phyloP scores from a whole-genome alignment of 2,329 filamentous ascomycete genomes.

The Geosmithia flava region DNA sequence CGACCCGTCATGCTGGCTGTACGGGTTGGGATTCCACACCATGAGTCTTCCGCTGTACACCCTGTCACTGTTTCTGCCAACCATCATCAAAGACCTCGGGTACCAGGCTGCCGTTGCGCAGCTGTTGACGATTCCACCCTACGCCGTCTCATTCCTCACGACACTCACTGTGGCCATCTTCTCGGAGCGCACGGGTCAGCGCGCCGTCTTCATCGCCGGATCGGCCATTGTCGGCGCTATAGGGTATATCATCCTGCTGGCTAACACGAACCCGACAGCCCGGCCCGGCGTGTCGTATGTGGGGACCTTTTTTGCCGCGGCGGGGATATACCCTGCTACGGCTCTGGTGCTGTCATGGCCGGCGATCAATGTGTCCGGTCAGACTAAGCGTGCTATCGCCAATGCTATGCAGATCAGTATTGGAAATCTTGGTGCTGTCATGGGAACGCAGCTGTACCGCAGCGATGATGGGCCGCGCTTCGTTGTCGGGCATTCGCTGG shows the following conservation, averaged over 20 bases:
- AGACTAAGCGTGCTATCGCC: constrained; percentile 56
- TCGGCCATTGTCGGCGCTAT: constrained; percentile 43
- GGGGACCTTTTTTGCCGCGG: constrained; percentile 51
- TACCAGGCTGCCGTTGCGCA: constrained; percentile 35
- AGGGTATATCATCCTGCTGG: constrained; percentile 49
- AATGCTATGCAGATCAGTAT: constrained; percentile 64
- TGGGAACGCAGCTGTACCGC: constrained; percentile 60
- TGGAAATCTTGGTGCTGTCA: constrained; percentile 54
- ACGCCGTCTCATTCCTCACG: constrained; percentile 47
- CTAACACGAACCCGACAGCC: constrained; percentile 28
- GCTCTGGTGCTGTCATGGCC: constrained; percentile 57
- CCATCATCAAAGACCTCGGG: constrained; percentile 25
- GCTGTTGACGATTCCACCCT: constrained; percentile 51
- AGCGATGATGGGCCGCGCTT: constrained; percentile 47
- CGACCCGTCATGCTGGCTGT: constrained; percentile 62
- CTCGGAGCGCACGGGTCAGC: constrained; percentile 43
- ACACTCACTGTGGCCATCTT: constrained; percentile 46
- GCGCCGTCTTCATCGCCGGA: constrained; percentile 52
- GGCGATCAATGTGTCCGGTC: constrained; percentile 58
- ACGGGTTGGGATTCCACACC: constrained; percentile 59
- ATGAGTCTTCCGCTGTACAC: constrained; percentile 53
- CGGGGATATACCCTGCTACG: constrained; percentile 54
- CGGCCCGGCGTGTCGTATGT: constrained; percentile 45
- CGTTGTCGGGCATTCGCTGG: constrained; percentile 54
- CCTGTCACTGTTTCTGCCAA: constrained; percentile 31